Evolutionary conservation across 2,329 filamentous ascomycete species (phyloP).

Genomic region (Fusarium haematococcum): DNA sequence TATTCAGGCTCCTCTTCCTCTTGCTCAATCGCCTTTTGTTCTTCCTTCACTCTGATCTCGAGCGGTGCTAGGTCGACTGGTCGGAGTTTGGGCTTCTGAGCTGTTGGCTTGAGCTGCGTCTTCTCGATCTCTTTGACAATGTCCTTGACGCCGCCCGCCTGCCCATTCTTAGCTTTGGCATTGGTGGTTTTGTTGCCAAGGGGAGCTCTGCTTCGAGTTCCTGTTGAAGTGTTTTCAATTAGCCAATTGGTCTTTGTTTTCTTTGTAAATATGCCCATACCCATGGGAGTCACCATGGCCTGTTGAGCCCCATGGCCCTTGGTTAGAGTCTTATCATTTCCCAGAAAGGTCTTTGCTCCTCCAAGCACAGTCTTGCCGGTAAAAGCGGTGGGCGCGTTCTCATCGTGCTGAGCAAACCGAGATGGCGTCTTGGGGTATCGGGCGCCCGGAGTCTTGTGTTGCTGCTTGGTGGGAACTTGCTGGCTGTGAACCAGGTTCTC

Average conservation of each 20-base stretch:
- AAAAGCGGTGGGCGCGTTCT: conserved; percentile 72
- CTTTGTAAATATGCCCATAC: conserved; percentile 62
- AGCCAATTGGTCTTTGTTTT: conserved; percentile 4
- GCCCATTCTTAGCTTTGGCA: conserved; percentile 79
- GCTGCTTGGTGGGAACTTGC: conserved; percentile 79
- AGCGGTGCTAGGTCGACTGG: conserved; percentile 64
- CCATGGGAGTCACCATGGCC: conserved; percentile 82
- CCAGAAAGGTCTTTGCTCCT: conserved; percentile 68
- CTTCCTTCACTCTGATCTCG: conserved; percentile 73
- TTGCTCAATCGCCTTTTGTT: conserved; percentile 54
- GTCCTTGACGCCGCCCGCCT: conserved; percentile 73
- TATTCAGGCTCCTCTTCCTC: conserved; percentile 84
- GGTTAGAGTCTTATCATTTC: conserved; percentile 57
- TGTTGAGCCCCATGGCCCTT: conserved; percentile 61
- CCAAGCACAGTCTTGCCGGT: conserved; percentile 58
- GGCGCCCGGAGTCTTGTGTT: conserved; percentile 84
- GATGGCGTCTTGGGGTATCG: conserved; percentile 86
- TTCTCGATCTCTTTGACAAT: conserved; percentile 71
- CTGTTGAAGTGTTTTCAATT: conserved; percentile 33
- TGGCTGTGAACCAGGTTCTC: conserved; percentile 86
- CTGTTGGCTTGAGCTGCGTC: conserved; percentile 70
- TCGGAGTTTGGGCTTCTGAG: conserved; percentile 70
- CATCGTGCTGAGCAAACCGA: conserved; percentile 82
- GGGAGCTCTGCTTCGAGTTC: conserved; percentile 75
- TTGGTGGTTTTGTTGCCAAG: conserved; percentile 97